phyloP scores from a whole-genome alignment of 2,329 filamentous ascomycete species.

The Fusarium verticillioides region DNA sequence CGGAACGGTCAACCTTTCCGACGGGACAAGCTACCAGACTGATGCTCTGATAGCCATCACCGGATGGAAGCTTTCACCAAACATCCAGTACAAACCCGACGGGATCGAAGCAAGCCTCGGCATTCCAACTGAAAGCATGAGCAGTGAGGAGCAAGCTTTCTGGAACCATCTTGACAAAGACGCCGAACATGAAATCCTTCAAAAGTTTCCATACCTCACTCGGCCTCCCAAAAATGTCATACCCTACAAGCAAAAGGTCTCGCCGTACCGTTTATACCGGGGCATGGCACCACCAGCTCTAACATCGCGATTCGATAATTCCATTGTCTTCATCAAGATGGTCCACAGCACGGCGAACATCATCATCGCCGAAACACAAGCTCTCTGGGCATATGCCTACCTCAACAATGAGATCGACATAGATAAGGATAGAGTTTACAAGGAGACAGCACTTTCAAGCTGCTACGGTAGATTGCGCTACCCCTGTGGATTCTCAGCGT shows the following conservation, averaged over 20 bases:
- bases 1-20: background rate
- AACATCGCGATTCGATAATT: background rate
- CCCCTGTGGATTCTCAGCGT: background rate
- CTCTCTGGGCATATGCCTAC: background rate
- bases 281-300: background rate
- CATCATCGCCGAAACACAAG: background rate
- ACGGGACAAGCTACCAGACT: background rate
- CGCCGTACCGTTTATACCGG: background rate
- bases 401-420: background rate
- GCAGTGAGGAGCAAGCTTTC: background rate
- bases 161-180: background rate
- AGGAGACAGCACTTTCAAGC: background rate
- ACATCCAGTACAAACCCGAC: background rate
- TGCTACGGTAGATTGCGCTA: background rate
- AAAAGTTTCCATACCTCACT: background rate
- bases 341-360: background rate
- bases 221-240: background rate
- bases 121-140: background rate
- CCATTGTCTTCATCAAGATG: background rate
- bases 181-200: background rate
- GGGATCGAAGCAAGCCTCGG: background rate
- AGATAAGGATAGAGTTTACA: accelerated
- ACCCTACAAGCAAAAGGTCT: background rate
- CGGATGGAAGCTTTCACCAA: background rate
- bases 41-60: background rate